Percentiles rank a stretch among this genome's conserved stretches.
These are phyloP conservation scores for Takashimella tepidaria DNA, from an alignment of 1,284 basidiomycete species.

Conservation along the genomic window DNA sequence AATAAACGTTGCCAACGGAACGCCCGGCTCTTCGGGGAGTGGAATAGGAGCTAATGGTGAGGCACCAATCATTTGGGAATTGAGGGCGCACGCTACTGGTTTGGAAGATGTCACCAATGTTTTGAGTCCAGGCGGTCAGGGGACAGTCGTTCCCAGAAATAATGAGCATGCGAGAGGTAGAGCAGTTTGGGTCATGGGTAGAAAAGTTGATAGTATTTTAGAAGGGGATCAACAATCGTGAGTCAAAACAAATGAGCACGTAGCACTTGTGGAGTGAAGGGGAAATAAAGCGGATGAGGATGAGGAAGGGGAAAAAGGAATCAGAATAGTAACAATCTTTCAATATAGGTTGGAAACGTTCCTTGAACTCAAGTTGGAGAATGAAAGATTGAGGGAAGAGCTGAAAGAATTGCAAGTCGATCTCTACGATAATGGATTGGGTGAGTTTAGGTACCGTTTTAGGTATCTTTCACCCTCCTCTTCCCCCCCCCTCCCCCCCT, in stretches of 20 bases:
- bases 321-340: background rate
- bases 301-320: background rate
- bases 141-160: conserved; percentile 19
- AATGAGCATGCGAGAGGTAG: conserved; percentile 23
- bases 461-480: conserved; percentile 8
- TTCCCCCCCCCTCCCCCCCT: conserved; percentile 6
- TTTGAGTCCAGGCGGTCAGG: conserved; percentile 6
- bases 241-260: conserved; percentile 7
- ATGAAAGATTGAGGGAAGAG: conserved; percentile 42
- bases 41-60: background rate
- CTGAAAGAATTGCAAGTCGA: conserved; percentile 34
- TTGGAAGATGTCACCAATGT: conserved; percentile 10
- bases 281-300: background rate
- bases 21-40: conserved; percentile 1
- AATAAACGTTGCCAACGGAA: conserved; percentile 1
- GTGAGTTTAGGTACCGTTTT: no score
- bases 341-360: conserved; percentile 37
- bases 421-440: conserved; percentile 21
- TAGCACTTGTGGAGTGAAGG: background rate
- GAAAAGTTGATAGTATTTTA: conserved; percentile 20
- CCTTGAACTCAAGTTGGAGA: conserved; percentile 45
- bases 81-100: conserved; percentile 32
- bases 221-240: background rate
- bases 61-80: conserved; percentile 30
- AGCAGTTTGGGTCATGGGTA: conserved; percentile 44